These are phyloP conservation scores for Staphylotrichum tortipilum DNA, from an alignment of 495 filamentous ascomycete genomes.

Conservation along the genomic window DNA sequence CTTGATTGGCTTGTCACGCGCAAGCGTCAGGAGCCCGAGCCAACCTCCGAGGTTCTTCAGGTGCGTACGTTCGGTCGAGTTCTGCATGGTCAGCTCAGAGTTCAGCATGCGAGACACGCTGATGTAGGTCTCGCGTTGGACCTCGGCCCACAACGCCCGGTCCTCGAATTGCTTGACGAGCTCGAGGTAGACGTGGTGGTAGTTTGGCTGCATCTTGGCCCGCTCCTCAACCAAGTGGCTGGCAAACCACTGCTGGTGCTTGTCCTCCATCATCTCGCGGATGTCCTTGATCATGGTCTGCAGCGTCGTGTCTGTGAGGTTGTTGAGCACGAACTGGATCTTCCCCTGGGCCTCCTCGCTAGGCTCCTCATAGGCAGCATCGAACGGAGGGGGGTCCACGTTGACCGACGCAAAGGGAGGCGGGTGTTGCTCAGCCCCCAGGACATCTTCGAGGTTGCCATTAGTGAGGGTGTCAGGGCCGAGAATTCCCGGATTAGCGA, in stretches of 20 bases:
- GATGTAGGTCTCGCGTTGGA: slow-evolving; percentile 86
- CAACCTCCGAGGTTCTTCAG: slow-evolving; percentile 87
- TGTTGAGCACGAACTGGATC: slow-evolving; percentile 93
- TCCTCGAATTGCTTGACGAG: slow-evolving; percentile 76
- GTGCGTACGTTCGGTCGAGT: slow-evolving; percentile 69
- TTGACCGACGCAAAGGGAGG: slow-evolving; percentile 66
- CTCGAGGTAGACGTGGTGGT: slow-evolving; percentile 84
- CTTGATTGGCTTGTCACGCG: slow-evolving; percentile 90
- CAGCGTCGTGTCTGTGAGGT: slow-evolving; percentile 82
- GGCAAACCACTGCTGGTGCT: slow-evolving; percentile 93
- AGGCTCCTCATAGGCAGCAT: slow-evolving; percentile 65
- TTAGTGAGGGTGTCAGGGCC: slow-evolving; percentile 42
- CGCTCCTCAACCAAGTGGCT: slow-evolving; percentile 91
- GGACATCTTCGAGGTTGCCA: slow-evolving; percentile 54
- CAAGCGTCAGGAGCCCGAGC: slow-evolving; percentile 89
- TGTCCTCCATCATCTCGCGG: slow-evolving; percentile 63
- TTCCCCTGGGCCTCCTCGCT: slow-evolving; percentile 79
- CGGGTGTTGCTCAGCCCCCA: slow-evolving; percentile 42
- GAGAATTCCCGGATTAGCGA: slow-evolving; percentile 7
- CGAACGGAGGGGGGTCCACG: slow-evolving; percentile 55
- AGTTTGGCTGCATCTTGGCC: slow-evolving; percentile 93
- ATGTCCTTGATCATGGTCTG: slow-evolving; percentile 73
- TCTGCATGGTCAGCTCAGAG: slow-evolving; percentile 72
- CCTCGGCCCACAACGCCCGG: slow-evolving; percentile 71
- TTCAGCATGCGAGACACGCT: slow-evolving; percentile 80